Conservation (phyloP, 768 basidiomycete genomes). For the Lanmaoa pseudosensibilis region DNA sequence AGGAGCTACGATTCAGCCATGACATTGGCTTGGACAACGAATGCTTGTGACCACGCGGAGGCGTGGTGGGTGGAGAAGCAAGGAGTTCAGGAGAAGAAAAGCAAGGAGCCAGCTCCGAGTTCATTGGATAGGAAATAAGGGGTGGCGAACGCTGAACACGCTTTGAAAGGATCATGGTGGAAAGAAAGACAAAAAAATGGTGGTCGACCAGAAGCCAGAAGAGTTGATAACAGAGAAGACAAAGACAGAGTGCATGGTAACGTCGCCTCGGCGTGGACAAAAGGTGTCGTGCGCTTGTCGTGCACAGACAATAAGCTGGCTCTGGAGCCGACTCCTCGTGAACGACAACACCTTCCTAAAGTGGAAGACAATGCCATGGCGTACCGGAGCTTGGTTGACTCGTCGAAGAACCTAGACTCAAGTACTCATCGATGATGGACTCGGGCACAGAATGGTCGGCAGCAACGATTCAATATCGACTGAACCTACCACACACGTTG, state of each 20-base stretch:
- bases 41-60: constrained; percentile 33
- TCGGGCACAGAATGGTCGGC: neutral
- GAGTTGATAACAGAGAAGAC: constrained; percentile 12
- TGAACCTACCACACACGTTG: constrained; percentile 49
- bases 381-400: neutral
- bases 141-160: constrained; percentile 22
- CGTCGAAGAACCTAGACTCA: neutral
- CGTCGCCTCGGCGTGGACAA: constrained; percentile 8
- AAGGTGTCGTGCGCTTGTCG: neutral
- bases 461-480: constrained; percentile 44
- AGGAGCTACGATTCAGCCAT: constrained; percentile 42
- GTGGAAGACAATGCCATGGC: constrained; percentile 21
- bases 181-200: neutral
- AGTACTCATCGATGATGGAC: neutral
- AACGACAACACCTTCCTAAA: constrained; percentile 30
- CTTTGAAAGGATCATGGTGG: constrained; percentile 28
- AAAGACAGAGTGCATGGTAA: constrained; percentile 10
- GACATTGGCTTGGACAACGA: constrained; percentile 43
- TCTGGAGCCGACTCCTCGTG: neutral
- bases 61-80: constrained; percentile 33
- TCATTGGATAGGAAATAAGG: constrained; percentile 10
- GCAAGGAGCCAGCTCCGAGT: constrained; percentile 31
- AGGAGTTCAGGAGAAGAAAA: constrained; percentile 16
- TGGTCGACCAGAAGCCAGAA: neutral
- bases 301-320: constrained; percentile 18